These are phyloP conservation scores for Claviceps sp. DNA, from an alignment of 2,329 filamentous ascomycete genomes.

Conservation along the genomic window DNA sequence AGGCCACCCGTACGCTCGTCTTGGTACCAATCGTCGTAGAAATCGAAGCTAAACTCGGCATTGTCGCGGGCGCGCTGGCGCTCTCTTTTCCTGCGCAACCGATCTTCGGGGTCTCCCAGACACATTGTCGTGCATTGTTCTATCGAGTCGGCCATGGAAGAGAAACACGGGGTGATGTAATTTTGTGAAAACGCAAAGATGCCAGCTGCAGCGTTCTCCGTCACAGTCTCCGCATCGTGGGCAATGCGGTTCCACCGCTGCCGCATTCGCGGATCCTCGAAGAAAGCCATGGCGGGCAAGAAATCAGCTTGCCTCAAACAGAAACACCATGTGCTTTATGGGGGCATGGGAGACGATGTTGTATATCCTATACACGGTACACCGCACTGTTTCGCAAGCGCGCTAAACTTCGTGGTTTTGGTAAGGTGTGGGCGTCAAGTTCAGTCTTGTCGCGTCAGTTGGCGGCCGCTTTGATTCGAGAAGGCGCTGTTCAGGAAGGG, in stretches of 20 bases:
- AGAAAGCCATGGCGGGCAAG: conserved; percentile 36
- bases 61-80: conserved; percentile 43
- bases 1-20: conserved; percentile 41
- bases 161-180: conserved; percentile 73
- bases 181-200: conserved; percentile 81
- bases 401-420: too few species aligned
- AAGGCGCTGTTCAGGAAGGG: too few species aligned
- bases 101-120: conserved; percentile 59
- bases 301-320: conserved; percentile 4
- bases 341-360: not conserved
- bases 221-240: conserved; percentile 79
- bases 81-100: conserved; percentile 53
- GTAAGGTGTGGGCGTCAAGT: too few species aligned
- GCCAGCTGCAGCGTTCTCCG: conserved; percentile 79
- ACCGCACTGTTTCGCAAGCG: too few species aligned
- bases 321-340: not conserved
- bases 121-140: conserved; percentile 62
- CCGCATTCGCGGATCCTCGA: conserved; percentile 76
- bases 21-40: conserved; percentile 93
- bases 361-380: too few species aligned
- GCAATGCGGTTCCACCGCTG: conserved; percentile 89
- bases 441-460: too few species aligned
- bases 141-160: conserved; percentile 50
- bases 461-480: too few species aligned
- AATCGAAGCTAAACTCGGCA: conserved; percentile 84